Base-by-base conservation (phyloP, 768 basidiomycete species). In the Mycena sanguinolenta region DNA sequence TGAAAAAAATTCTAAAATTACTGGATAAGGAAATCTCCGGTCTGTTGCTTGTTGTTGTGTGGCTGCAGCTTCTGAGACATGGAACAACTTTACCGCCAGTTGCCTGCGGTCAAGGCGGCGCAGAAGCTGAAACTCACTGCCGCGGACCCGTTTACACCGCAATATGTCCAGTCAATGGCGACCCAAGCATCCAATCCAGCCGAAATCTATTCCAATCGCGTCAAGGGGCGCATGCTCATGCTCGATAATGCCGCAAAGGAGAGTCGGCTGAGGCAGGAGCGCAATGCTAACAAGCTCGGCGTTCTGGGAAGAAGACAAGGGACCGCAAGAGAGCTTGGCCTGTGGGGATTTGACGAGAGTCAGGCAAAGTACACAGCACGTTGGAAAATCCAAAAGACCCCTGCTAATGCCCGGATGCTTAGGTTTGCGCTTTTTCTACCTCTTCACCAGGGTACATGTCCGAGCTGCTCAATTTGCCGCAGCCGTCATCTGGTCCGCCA, bases 391-490 rank as follows among this genome's bases (percentile, higher is more conserved):
- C 17, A 14, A 21, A 10, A 14, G 8, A 16, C 10, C 66, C 58
- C 54, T 46, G 42, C 30, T 65, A 34, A 53, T 73, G 27, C 23
- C 63, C 30, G 34, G 21, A 46, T 23, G 25, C 6, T 21, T 52
- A 95, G 95, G 76, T 97, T 91, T 75, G 82, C 85, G 2, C 79
- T 91, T 9, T 94, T 96, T 71, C 62, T 94, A 9, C 92, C 94
- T 0, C 79, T 97, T 27, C 92, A 96, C 77, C 87, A 85, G 92
- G 90, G 7, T 97, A 97, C 77, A 95, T 96, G 89, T 91, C 93
- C 1, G 96, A 97, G 76, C 84, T 97, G 14, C 85, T 97, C 8
- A 86, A 83, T 10, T 82, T 97, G 0, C 75, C 82, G 7, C 80
- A 77, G 8, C 76, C 76, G 39, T 81, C 84, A 6, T 58, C 77